Conservation (phyloP, 2,329 filamentous ascomycete genomes). For the Diplocarpon rosae region DNA sequence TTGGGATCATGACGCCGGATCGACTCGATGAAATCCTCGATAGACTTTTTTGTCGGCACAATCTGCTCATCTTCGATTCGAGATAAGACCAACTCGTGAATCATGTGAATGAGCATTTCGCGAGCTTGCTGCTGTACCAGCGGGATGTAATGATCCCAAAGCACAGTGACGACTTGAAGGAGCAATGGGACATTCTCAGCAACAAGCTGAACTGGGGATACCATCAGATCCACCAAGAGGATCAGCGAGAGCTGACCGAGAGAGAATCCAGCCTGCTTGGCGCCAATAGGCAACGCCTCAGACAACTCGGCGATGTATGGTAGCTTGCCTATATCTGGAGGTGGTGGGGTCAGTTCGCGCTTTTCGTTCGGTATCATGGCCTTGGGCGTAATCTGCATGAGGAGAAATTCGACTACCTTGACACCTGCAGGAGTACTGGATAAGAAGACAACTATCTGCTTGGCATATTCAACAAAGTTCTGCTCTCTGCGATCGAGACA, state of each 20-base stretch:
- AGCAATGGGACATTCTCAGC: slow-evolving; percentile 75
- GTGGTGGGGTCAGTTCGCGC: slow-evolving; percentile 53
- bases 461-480: slow-evolving; percentile 95
- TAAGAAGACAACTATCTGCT: slow-evolving; percentile 94
- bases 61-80: slow-evolving; percentile 60
- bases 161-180: slow-evolving; percentile 80
- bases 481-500: slow-evolving; percentile 92
- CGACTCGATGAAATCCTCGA: slow-evolving; percentile 79
- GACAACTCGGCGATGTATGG: slow-evolving; percentile 85
- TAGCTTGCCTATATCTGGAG: slow-evolving; percentile 61
- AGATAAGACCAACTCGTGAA: slow-evolving; percentile 85
- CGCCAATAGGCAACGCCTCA: slow-evolving; percentile 70
- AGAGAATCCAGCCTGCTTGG: slow-evolving; percentile 87
- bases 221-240: slow-evolving; percentile 88
- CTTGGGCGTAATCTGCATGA: slow-evolving; percentile 84
- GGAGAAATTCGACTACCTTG: slow-evolving; percentile 86
- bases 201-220: slow-evolving; percentile 73
- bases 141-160: slow-evolving; percentile 96
- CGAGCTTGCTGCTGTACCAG: slow-evolving; percentile 93
- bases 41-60: slow-evolving; percentile 52
- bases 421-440: slow-evolving; percentile 76
- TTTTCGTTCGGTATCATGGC: slow-evolving; percentile 95
- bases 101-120: slow-evolving; percentile 95
- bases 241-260: slow-evolving; percentile 89
- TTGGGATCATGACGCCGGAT: slow-evolving; percentile 74